Conservation (phyloP, 371 early-diverging fungal genomes). For the Haplosporangium sp. region DNA sequence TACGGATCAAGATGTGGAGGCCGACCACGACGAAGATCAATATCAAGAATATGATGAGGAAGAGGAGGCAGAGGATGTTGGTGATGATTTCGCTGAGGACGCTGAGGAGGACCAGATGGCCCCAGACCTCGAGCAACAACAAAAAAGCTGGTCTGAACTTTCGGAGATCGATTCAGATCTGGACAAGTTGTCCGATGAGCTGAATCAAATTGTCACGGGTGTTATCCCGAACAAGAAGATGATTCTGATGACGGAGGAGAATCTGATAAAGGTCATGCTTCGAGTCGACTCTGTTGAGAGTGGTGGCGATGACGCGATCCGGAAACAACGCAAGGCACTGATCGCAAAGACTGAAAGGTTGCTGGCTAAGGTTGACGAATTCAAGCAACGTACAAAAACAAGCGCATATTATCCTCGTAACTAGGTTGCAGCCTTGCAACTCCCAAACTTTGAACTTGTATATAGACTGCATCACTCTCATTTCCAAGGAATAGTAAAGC, state of each 20-base stretch:
- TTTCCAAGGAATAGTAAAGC: neutral
- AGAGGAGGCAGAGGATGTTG: conserved; percentile 9
- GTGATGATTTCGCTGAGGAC: neutral
- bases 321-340: conserved; percentile 44
- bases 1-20: neutral
- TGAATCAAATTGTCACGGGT: conserved; percentile 33
- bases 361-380: conserved; percentile 37
- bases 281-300: conserved; percentile 50
- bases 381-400: conserved; percentile 34
- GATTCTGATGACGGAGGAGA: conserved; percentile 44
- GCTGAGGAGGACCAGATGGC: conserved; percentile 18
- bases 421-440: neutral
- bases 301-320: conserved; percentile 31
- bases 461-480: neutral
- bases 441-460: neutral
- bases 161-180: conserved; percentile 15
- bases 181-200: conserved; percentile 17
- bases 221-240: conserved; percentile 29
- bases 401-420: conserved; percentile 1
- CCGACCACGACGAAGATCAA: conserved; percentile 7
- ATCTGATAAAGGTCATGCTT: conserved; percentile 50
- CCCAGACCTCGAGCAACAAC: conserved; percentile 21
- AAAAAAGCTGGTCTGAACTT: conserved; percentile 33
- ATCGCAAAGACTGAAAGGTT: conserved; percentile 29
- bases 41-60: conserved; percentile 11